Base-by-base conservation (phyloP, 768 basidiomycete genomes). In the Artomyces pyxidatus region DNA sequence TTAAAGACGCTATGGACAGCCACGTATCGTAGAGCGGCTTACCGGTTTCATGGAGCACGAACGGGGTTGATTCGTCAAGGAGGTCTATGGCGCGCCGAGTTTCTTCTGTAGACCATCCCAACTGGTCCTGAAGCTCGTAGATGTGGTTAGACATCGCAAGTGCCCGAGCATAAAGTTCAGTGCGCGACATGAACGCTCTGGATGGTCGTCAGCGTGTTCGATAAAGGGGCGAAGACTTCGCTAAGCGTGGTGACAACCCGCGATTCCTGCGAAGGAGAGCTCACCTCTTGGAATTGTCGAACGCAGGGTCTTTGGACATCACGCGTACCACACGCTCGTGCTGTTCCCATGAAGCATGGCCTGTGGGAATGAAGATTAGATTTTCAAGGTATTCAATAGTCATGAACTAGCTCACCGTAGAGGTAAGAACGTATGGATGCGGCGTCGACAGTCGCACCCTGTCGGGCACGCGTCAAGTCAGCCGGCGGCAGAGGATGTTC, bases 241-340 rank as follows among this genome's bases (percentile, higher is more conserved):
- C 17, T 19, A 12, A 14, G 45, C 19, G 10, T 19, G 32, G 3
- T 3, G 45, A 58, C 46, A 48, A 82, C 83, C 75, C 74, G 26
- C 66, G n/a, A n/a, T n/a, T n/a, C n/a, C n/a, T n/a, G n/a, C n/a
- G n/a, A n/a, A n/a, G n/a, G n/a, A n/a, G n/a, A n/a, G n/a, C n/a
- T n/a, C n/a, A n/a, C n/a, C n/a, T n/a, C n/a, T n/a, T 58, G 0
- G 73, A 67, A 59, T 83, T 84, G 60, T 82, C 75, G 46, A 86
- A 85, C 12, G 71, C 61, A 0, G 77, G 72, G 48, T 87, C 85
- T 7, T 65, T 65, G 29, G 73, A 64, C 41, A 88, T 58, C 9
- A 80, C 54, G 1, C 60, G 50, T 10, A 76, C 67, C 1, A 86
- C 61, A 22, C 63, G 65, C 21, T 69, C 51, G 30, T 72, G 74